phyloP scores from a whole-genome alignment of 352 stramenopile genomes.

The Pythium oligandrum region DNA sequence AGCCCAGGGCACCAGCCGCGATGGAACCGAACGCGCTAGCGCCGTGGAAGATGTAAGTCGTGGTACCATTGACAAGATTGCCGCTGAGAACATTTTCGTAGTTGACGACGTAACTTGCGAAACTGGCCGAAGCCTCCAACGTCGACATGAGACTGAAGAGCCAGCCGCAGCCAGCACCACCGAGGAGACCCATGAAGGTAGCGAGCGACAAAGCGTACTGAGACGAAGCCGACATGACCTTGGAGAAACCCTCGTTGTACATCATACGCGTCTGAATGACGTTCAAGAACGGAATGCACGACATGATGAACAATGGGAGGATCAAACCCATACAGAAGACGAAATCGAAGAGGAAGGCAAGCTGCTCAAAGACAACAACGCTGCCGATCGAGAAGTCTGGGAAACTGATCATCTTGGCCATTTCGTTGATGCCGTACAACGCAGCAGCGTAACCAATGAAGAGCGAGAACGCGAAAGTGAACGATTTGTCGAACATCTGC shows the following conservation, averaged over 20 bases:
- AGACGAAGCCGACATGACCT: slow-evolving; percentile 73
- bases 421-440: slow-evolving; percentile 73
- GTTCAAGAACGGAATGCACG: slow-evolving; percentile 71
- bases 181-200: slow-evolving; percentile 58
- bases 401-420: slow-evolving; percentile 70
- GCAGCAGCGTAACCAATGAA: slow-evolving; percentile 62
- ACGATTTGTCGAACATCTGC: slow-evolving; percentile 32
- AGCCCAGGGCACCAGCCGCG: slow-evolving; percentile 45
- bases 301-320: slow-evolving; percentile 62
- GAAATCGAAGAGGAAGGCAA: slow-evolving; percentile 81
- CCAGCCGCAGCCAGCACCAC: slow-evolving; percentile 58
- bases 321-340: slow-evolving; percentile 62
- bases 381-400: slow-evolving; percentile 45
- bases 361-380: slow-evolving; percentile 55
- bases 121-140: slow-evolving; percentile 58
- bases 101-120: slow-evolving; percentile 57
- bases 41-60: slow-evolving; percentile 52
- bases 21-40: slow-evolving; percentile 44
- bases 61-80: slow-evolving; percentile 51
- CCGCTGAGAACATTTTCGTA: slow-evolving; percentile 48
- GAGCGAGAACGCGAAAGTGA: slow-evolving; percentile 39
- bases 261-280: slow-evolving; percentile 83
- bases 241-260: slow-evolving; percentile 83
- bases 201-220: slow-evolving; percentile 76
- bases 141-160: slow-evolving; percentile 61